Evolutionary conservation across 805 yeast species (phyloP).

Genomic region (Candida glaebosa): DNA sequence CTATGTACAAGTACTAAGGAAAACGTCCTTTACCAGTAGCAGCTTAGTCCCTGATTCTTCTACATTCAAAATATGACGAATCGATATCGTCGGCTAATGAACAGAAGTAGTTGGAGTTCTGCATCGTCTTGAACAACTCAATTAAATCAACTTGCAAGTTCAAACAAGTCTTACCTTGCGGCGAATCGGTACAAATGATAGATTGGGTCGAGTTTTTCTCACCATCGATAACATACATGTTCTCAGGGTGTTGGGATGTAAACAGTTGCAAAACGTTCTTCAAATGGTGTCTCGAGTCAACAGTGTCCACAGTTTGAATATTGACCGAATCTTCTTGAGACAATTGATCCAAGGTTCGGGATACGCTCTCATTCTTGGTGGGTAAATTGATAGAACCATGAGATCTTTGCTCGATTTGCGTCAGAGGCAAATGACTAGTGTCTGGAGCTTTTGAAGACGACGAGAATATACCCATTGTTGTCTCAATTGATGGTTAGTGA

Average conservation of each 20-base stretch:
- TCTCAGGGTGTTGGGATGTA: constrained; percentile 21
- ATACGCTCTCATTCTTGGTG: not conserved
- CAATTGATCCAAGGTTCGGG: constrained; percentile 27
- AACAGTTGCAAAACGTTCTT: not conserved
- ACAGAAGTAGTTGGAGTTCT: constrained; percentile 46
- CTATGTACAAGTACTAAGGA: not conserved
- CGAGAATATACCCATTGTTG: constrained; percentile 16
- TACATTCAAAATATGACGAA: constrained; percentile 51
- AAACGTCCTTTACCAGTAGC: not conserved
- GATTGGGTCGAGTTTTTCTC: constrained; percentile 35
- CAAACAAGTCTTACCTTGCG: constrained; percentile 47
- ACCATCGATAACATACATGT: constrained; percentile 40
- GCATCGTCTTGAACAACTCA: constrained; percentile 47
- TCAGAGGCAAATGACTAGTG: constrained; percentile 2
- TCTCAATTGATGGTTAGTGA: not conserved
- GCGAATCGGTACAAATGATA: constrained; percentile 42
- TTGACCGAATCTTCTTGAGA: constrained; percentile 9
- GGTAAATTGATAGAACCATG: constrained; percentile 16
- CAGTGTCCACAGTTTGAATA: not conserved
- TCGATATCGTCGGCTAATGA: constrained; percentile 46
- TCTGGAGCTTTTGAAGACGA: constrained; percentile 3
- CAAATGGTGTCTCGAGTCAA: not conserved
- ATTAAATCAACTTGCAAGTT: constrained; percentile 39
- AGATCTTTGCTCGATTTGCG: constrained; percentile 19
- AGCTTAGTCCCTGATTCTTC: constrained; percentile 26